Percentiles rank a stretch among this genome's conserved stretches.
phyloP scores from a whole-genome alignment of 345 rosid species.

The Aegle marmelos region DNA sequence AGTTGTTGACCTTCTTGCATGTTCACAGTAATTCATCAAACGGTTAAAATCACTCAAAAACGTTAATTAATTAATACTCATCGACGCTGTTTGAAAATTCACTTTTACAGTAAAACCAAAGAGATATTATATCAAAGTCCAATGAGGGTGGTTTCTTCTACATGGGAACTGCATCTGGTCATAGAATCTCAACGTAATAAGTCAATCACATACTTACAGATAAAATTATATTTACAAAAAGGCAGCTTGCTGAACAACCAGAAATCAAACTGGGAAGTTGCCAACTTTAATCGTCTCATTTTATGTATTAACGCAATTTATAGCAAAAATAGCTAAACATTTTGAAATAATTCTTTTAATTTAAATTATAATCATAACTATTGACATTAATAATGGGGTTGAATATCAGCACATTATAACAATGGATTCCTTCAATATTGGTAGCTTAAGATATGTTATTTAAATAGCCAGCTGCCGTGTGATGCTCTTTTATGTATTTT shows the following conservation, averaged over 20 bases:
- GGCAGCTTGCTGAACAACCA: too few relatives aligned
- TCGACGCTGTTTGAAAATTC: background rate
- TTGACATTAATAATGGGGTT: too few relatives aligned
- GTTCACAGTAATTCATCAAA: too few relatives aligned
- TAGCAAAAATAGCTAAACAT: background rate
- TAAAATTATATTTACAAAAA: too few relatives aligned
- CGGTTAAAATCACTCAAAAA: background rate
- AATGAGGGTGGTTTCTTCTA: background rate
- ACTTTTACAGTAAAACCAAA: background rate
- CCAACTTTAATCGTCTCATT: too few relatives aligned
- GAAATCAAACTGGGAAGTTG: too few relatives aligned
- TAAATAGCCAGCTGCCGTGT: background rate
- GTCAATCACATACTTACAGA: background rate
- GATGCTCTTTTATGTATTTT: background rate
- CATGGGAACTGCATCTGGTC: background rate
- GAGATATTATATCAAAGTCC: background rate
- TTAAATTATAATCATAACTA: too few relatives aligned
- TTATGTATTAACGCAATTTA: background rate
- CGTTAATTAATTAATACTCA: too few relatives aligned
- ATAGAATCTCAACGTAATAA: background rate
- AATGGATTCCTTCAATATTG: background rate
- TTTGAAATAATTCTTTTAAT: background rate
- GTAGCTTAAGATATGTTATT: background rate
- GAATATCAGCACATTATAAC: too few relatives aligned
- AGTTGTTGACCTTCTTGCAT: too few relatives aligned